A percentile compares a stretch with the other conserved stretches of the same genome.
phyloP scores from a whole-genome alignment of 208 protist genomes.

The Acanthamoeba royreba region DNA sequence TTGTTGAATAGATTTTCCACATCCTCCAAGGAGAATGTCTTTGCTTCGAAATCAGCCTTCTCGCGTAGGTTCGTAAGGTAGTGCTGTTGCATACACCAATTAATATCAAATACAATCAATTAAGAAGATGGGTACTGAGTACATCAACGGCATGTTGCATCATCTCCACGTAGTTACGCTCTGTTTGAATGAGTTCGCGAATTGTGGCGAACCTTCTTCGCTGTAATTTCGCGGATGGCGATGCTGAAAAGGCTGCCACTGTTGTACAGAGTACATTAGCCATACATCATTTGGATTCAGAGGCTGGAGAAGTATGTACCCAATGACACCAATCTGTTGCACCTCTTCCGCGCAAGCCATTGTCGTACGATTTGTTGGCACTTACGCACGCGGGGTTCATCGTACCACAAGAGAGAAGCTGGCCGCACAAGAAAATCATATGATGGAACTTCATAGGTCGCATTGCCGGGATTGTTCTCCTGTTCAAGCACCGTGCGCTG shows the following conservation, averaged over 20 bases:
- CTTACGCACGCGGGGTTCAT: no score
- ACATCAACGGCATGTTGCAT: background rate
- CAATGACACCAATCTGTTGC: no score
- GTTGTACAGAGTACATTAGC: background rate
- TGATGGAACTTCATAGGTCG: no score
- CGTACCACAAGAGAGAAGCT: no score
- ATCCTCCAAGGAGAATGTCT: background rate
- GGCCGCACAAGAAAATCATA: no score
- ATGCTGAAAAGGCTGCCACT: background rate
- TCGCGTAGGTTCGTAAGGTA: background rate
- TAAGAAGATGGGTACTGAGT: background rate
- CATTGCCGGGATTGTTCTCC: no score
- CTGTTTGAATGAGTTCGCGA: background rate
- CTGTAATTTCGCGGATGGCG: background rate
- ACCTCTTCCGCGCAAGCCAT: no score
- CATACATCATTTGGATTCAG: background rate
- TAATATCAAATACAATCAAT: no score
- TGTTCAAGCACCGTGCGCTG: no score
- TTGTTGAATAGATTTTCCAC: slow-evolving; percentile 3
- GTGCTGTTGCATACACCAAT: background rate
- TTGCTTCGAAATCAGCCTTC: background rate
- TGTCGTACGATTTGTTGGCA: no score
- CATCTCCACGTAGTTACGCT: background rate
- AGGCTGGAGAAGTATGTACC: background rate
- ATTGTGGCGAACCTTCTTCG: background rate